These are phyloP conservation scores for Trifolium repens DNA, from an alignment of 306 rosid species.

Conservation along the genomic window DNA sequence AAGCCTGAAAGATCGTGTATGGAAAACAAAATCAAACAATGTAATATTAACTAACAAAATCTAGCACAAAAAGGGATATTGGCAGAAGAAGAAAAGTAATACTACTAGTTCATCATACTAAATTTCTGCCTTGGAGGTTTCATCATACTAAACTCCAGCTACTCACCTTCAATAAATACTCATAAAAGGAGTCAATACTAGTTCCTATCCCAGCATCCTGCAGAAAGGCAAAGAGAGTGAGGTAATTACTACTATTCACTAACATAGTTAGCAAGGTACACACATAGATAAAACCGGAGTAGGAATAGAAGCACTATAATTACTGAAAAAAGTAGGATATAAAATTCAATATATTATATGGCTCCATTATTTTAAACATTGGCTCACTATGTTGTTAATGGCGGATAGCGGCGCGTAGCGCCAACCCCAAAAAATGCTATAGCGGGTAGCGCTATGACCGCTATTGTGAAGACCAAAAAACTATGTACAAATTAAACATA, in stretches of 20 bases:
- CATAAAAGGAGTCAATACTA: slow-evolving; percentile 96
- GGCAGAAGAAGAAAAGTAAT: neutral
- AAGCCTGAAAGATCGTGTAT: slow-evolving; percentile 66
- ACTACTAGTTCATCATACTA: slow-evolving; percentile 27
- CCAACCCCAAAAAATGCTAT: too few species aligned
- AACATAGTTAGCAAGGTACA: neutral
- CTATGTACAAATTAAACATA: too few species aligned
- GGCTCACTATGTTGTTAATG: neutral
- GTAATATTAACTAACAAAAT: slow-evolving; percentile 28
- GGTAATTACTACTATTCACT: slow-evolving; percentile 4
- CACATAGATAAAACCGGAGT: slow-evolving; percentile 22
- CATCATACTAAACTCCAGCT: slow-evolving; percentile 34
- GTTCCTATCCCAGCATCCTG: slow-evolving; percentile 99
- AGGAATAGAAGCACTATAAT: slow-evolving; percentile 31
- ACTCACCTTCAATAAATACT: slow-evolving; percentile 92
- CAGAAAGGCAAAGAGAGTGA: slow-evolving; percentile 46
- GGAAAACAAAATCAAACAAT: slow-evolving; percentile 40
- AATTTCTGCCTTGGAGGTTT: slow-evolving; percentile 34
- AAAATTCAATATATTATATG: slow-evolving; percentile 6
- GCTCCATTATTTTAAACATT: neutral
- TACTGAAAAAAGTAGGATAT: slow-evolving; percentile 37
- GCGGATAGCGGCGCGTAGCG: too few species aligned
- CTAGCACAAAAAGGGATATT: neutral
- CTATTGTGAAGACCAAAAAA: too few species aligned
- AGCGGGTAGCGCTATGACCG: too few species aligned